Conservation (phyloP, 2,329 filamentous ascomycete species). For the Rhexocercosporidium sp. region DNA sequence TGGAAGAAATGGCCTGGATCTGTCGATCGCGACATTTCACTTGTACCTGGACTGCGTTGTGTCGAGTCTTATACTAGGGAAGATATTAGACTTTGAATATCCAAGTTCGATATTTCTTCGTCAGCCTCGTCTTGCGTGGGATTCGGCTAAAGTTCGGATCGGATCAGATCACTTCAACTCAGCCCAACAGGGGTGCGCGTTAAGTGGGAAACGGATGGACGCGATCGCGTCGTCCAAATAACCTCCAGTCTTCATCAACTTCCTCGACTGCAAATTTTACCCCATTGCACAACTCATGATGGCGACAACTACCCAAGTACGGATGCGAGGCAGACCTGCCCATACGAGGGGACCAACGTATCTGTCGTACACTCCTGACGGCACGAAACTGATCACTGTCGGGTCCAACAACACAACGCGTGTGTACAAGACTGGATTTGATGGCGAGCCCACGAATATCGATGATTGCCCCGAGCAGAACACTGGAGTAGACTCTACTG, state of each 20-base stretch:
- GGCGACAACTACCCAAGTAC: constrained; percentile 44
- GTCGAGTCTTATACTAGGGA: neutral
- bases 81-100: neutral
- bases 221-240: constrained; percentile 19
- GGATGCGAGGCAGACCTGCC: constrained; percentile 68
- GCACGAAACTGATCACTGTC: constrained; percentile 84
- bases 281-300: constrained; percentile 31
- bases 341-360: constrained; percentile 87
- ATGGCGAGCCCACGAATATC: constrained; percentile 90
- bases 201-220: constrained; percentile 25
- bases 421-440: constrained; percentile 87
- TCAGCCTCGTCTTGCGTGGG: constrained; percentile 18
- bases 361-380: constrained; percentile 88
- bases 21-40: constrained; percentile 66
- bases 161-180: no score
- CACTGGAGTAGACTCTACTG: constrained; percentile 74
- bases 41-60: constrained; percentile 2
- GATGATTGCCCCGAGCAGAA: constrained; percentile 92
- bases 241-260: constrained; percentile 24
- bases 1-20: constrained; percentile 89
- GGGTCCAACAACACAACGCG: constrained; percentile 94
- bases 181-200: constrained; percentile 33
- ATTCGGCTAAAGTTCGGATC: constrained; percentile 4
- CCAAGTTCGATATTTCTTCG: neutral
- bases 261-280: constrained; percentile 20